Base-by-base conservation (phyloP, 179 eudicot genomes). In the Gypsophila paniculata region DNA sequence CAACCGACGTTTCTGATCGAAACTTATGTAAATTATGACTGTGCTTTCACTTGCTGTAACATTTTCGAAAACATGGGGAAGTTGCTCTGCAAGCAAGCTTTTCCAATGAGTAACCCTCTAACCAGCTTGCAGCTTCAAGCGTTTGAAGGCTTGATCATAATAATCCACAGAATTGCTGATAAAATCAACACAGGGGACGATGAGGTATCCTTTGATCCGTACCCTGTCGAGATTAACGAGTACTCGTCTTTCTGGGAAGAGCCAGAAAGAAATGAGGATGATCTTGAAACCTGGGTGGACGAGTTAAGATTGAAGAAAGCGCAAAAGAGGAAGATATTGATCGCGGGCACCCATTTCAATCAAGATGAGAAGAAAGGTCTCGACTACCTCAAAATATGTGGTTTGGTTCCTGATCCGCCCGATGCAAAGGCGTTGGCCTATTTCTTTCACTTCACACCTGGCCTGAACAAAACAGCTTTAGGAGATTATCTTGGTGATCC, bases 401-500 rank as follows among this genome's bases (percentile, higher is more conserved):
- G 76, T 22, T 71, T 95, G 81, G 79, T 90, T n/a, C 82, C 93
- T 0, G 85, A 92, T 69, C 89, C 91, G 18, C 97, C 96, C 1
- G 91, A 92, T 74, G 88, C 96, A 10, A 86, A 82, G 78, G 88
- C 87, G 7, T 81, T 73, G 15, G 97, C 99, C 11, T 73, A 80
- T 44, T 95, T 92, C 81, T 89, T 95, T 29, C 83, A 91, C 44
- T 88, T 80, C 81, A 86, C 96, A 55, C 91, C 96, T 0, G 74
- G 81, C 39, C 88, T 95, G 9, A 86, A 92, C 71, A 95, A 95
- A 82, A 89, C 88, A 39, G 82, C 75, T 69, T 82, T 95, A 19
- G 97, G 99, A 49, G 96, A 95, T 70, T 95, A 78, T 71, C 82
- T 95, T 5, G 97, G 99, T 21, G 99, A 95, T 72, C 96, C 99